These are phyloP conservation scores for Pterulicium gracile DNA, from an alignment of 1,284 basidiomycete species.

Conservation along the genomic window DNA sequence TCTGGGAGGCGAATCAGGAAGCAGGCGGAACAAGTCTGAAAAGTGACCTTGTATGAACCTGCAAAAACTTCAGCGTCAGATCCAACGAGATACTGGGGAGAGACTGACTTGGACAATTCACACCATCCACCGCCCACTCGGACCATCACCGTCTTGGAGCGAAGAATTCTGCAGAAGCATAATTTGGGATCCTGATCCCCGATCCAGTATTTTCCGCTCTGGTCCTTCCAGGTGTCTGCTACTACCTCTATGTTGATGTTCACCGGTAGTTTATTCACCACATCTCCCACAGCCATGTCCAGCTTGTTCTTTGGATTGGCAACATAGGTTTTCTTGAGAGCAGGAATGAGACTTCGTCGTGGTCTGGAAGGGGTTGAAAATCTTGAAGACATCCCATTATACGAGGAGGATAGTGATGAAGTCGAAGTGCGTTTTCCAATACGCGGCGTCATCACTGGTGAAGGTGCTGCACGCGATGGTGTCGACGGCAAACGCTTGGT, in stretches of 20 bases:
- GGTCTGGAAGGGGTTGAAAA: slow-evolving; percentile 13
- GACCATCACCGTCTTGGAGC: slow-evolving; percentile 93
- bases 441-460: slow-evolving; percentile 20
- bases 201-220: slow-evolving; percentile 93
- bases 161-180: slow-evolving; percentile 84
- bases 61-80: slow-evolving; percentile 7
- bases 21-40: slow-evolving; percentile 63
- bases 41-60: slow-evolving; percentile 85
- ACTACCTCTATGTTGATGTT: slow-evolving; percentile 79
- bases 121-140: slow-evolving; percentile 92
- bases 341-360: too few relatives aligned
- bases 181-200: slow-evolving; percentile 80
- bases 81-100: slow-evolving; percentile 1
- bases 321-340: slow-evolving; percentile 58
- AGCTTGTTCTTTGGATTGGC: slow-evolving; percentile 83
- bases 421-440: slow-evolving; percentile 21
- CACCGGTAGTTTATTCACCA: slow-evolving; percentile 82
- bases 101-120: slow-evolving; percentile 73
- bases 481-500: neutral
- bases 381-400: slow-evolving; percentile 33
- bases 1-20: slow-evolving; percentile 48
- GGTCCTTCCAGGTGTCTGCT: slow-evolving; percentile 78
- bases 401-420: slow-evolving; percentile 27
- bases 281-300: slow-evolving; percentile 84
- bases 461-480: slow-evolving; percentile 27